Conservation (phyloP, 2,329 filamentous ascomycete species). For the Cladorrhinum sp. region DNA sequence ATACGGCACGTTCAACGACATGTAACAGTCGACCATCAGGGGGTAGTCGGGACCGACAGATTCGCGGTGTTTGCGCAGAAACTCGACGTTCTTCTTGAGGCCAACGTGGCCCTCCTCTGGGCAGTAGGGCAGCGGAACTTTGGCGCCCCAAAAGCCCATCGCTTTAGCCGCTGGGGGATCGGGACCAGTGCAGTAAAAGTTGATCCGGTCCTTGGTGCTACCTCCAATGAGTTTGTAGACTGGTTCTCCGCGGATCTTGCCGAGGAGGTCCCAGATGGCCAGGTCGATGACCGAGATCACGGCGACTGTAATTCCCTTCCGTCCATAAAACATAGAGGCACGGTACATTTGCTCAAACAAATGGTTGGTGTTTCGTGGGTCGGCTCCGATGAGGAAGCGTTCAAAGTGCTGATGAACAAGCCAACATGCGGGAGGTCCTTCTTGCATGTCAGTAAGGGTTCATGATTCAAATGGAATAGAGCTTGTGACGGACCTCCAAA, state of each 20-base stretch:
- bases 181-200: constrained; percentile 95
- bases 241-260: constrained; percentile 87
- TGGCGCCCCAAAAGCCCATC: constrained; percentile 88
- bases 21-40: constrained; percentile 94
- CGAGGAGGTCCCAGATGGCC: constrained; percentile 86
- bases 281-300: constrained; percentile 94
- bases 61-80: constrained; percentile 79
- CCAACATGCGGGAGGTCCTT: constrained; percentile 87
- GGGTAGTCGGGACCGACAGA: constrained; percentile 86
- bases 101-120: constrained; percentile 82
- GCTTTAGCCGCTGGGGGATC: constrained; percentile 74
- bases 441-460: constrained; percentile 16
- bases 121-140: constrained; percentile 86
- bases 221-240: constrained; percentile 94
- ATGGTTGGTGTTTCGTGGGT: constrained; percentile 86
- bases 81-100: constrained; percentile 85
- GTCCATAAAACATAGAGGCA: constrained; percentile 92
- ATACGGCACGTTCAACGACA: constrained; percentile 90
- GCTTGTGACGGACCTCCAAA: constrained; percentile 63
- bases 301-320: constrained; percentile 85
- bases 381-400: constrained; percentile 82
- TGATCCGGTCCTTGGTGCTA: constrained; percentile 74
- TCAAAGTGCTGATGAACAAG: constrained; percentile 91
- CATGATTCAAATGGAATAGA: background rate
- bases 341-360: constrained; percentile 97